Evolutionary conservation across 75 land plant species (phyloP).

Genomic region (Ceratopteris richardii): DNA sequence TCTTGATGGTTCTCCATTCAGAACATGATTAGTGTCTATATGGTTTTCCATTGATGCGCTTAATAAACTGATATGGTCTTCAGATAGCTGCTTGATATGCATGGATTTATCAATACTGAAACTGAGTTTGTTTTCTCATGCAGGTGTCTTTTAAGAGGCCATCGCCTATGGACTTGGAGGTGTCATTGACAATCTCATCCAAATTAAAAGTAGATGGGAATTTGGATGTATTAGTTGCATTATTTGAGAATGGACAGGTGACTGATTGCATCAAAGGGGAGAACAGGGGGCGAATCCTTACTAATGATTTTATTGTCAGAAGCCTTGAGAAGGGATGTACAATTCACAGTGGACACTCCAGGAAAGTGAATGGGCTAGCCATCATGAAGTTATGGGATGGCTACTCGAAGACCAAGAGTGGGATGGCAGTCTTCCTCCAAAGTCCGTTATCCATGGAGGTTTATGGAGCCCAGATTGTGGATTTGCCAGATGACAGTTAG

Average conservation of each 20-base stretch:
- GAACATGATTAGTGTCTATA: no score
- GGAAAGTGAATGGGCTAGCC: constrained; percentile 57
- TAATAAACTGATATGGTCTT: no score
- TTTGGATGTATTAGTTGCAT: constrained; percentile 71
- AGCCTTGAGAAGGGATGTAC: constrained; percentile 66
- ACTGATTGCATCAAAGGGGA: constrained; percentile 64
- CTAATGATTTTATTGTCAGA: constrained; percentile 77
- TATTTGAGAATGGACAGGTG: constrained; percentile 71
- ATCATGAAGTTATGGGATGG: constrained; percentile 63
- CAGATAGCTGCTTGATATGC: no score
- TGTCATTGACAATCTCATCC: constrained; percentile 38
- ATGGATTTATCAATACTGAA: no score
- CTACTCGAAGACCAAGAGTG: constrained; percentile 52
- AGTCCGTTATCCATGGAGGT: constrained; percentile 46
- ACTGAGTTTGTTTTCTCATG: not conserved
- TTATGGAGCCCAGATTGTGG: constrained; percentile 33
- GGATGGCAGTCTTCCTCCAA: constrained; percentile 67
- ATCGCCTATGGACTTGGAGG: not conserved
- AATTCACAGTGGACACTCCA: constrained; percentile 47
- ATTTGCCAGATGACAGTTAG: constrained; percentile 26
- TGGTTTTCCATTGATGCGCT: no score
- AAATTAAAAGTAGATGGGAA: constrained; percentile 52
- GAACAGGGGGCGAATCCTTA: constrained; percentile 66
- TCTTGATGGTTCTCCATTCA: no score
- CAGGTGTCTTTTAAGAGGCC: constrained; percentile 4